Conservation (phyloP, 225 moss, liverwort and hornwort genomes). For the Sphagnum tenellum region DNA sequence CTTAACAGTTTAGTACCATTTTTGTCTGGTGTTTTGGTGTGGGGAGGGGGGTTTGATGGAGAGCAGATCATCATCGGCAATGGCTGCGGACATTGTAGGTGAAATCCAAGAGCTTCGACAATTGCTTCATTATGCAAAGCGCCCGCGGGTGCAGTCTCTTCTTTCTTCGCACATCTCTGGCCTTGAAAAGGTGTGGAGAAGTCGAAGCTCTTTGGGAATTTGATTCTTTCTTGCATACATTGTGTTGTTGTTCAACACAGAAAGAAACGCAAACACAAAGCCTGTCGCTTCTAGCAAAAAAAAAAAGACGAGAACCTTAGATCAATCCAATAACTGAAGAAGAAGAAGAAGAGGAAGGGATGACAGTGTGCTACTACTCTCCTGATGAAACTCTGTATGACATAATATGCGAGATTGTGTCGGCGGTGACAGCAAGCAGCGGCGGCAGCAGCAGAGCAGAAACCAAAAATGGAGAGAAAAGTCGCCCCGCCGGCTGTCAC, state of each 20-base stretch:
- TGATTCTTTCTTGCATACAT: background rate
- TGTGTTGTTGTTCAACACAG: background rate
- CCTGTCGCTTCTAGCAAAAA: too few relatives aligned
- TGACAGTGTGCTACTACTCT: too few relatives aligned
- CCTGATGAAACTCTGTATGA: background rate
- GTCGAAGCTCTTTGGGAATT: background rate
- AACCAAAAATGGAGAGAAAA: slow-evolving; percentile 16
- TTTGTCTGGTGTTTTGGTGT: too few relatives aligned
- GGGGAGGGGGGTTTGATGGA: too few relatives aligned
- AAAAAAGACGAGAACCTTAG: too few relatives aligned
- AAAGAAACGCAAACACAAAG: too few relatives aligned
- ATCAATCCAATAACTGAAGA: too few relatives aligned
- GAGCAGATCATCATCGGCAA: background rate
- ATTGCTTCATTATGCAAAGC: slow-evolving; percentile 27
- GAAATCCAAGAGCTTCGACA: slow-evolving; percentile 37
- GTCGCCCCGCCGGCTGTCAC: slow-evolving; percentile 13
- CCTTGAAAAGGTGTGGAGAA: slow-evolving; percentile 28
- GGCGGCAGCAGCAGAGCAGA: slow-evolving; percentile 11
- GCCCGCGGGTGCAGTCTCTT: slow-evolving; percentile 29
- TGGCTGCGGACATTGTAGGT: slow-evolving; percentile 27
- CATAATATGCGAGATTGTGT: slow-evolving; percentile 1
- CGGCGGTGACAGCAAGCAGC: slow-evolving; percentile 14
- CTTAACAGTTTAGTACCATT: too few relatives aligned
- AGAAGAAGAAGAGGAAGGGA: too few relatives aligned
- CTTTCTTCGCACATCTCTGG: slow-evolving; percentile 25